A percentile compares a stretch with the other conserved stretches of the same genome.
These are phyloP conservation scores for Aspergillus neoniger DNA, from an alignment of 2,329 filamentous ascomycete genomes.

Conservation along the genomic window DNA sequence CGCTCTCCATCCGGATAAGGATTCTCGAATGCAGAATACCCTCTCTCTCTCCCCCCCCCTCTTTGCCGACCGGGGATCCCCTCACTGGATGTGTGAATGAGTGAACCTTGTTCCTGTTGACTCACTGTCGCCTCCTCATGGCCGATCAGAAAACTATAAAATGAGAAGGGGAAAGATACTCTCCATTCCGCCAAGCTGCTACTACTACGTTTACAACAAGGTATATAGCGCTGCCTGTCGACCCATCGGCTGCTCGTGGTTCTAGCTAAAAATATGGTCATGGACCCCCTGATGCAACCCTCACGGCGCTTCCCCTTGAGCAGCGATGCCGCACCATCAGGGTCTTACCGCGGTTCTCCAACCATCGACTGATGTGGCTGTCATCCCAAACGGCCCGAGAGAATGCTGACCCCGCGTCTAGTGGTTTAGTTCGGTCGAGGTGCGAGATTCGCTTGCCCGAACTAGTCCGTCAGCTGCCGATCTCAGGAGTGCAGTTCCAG, in stretches of 20 bases:
- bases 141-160: too few species aligned
- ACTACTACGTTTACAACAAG: too few species aligned
- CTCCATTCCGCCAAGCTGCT: too few species aligned
- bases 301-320: not conserved
- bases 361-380: conserved; percentile 9
- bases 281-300: conserved; percentile 6
- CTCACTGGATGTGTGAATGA: not conserved
- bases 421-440: conserved; percentile 1
- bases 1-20: not conserved
- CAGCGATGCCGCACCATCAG: conserved; percentile 1
- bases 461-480: not conserved
- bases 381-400: conserved; percentile 11
- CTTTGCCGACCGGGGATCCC: too few species aligned
- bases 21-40: not conserved
- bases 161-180: too few species aligned
- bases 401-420: conserved; percentile 2
- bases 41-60: too few species aligned
- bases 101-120: too few species aligned
- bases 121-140: too few species aligned
- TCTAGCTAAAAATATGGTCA: conserved; percentile 6
- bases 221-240: not conserved
- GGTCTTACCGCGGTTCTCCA: conserved; percentile 8
- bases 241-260: not conserved
- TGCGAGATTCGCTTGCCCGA: not conserved
- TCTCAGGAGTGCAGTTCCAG: not conserved